Evolutionary conservation across 306 rosid genomes (phyloP), one percentile per base, ranked within the genome.

Genomic region (Castanea crenata): DNA sequence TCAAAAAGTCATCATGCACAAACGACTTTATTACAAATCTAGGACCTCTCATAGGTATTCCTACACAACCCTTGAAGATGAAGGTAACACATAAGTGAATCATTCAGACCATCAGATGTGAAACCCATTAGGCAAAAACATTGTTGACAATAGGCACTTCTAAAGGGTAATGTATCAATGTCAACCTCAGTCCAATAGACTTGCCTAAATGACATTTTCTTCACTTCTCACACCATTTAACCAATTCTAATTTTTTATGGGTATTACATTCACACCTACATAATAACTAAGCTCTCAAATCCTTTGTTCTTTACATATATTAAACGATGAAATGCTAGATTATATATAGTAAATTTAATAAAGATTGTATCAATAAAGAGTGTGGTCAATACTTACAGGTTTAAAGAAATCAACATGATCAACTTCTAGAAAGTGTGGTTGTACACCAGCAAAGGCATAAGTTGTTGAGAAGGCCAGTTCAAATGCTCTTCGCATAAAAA

Each of bases 351-450:
- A 35, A 35, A 5, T 35, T 34, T 34, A 34, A 34, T 34, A 34
- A 34, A 34, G 7, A 34, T 34, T 34, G 38, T 34, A 34, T 34
- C 38, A 13, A 23, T 8, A 14, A 32, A n/a, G 34, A 35, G 34
- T 10, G 25, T 35, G 71, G 29, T 51, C 54, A 75, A 6, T 75
- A 87, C 97, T 91, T 71, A 91, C 98, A 61, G 94, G 98, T 87
- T 81, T 93, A 76, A 91, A 44, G 85, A 93, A 93, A 86, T 93
- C 98, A 84, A 93, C 91, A 69, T 90, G 98, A 81, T 93, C 98
- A 75, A 93, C 98, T 90, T 93, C 98, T 57, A 88, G 78, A 80
- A 93, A 91, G 80, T 83, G 88, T 52, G 98, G 97, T 56, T 94
- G 97, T 14, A 78, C 94, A 80, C 98, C 98, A 69, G 92, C 91